Percentiles rank a stretch among this genome's conserved stretches.
Conservation (phyloP, 148 eudicot genomes). For the Linanthus parryae region DNA sequence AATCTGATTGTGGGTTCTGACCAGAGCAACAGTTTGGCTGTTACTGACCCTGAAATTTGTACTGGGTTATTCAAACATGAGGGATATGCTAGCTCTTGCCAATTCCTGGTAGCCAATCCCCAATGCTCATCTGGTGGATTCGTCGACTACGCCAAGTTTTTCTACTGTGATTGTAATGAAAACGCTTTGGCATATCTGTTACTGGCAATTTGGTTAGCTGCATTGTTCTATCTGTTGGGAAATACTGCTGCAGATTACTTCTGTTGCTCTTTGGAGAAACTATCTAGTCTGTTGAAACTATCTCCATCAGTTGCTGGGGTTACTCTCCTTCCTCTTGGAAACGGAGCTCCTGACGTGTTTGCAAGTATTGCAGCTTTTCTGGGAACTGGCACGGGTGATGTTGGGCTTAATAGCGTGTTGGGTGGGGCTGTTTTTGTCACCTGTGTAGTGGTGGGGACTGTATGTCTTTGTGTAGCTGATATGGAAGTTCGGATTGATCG, state of each 20-base stretch:
- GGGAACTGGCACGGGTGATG: slow-evolving; percentile 75
- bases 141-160: slow-evolving; percentile 70
- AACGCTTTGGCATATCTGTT: slow-evolving; percentile 46
- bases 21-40: slow-evolving; percentile 16
- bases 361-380: slow-evolving; percentile 94
- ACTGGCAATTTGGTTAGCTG: slow-evolving; percentile 70
- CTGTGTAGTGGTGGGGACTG: slow-evolving; percentile 75
- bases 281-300: slow-evolving; percentile 61
- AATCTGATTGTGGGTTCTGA: slow-evolving; percentile 21
- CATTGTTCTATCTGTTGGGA: slow-evolving; percentile 85
- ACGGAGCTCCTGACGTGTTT: slow-evolving; percentile 97
- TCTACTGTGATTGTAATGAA: slow-evolving; percentile 62
- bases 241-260: slow-evolving; percentile 98
- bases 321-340: slow-evolving; percentile 85
- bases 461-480: slow-evolving; percentile 65
- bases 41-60: slow-evolving; percentile 39
- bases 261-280: slow-evolving; percentile 81
- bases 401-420: slow-evolving; percentile 83
- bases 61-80: slow-evolving; percentile 39
- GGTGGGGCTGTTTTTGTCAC: slow-evolving; percentile 96
- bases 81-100: slow-evolving; percentile 51
- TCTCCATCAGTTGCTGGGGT: slow-evolving; percentile 97
- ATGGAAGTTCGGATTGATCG: slow-evolving; percentile 66
- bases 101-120: slow-evolving; percentile 67
- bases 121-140: slow-evolving; percentile 68